A percentile compares a stretch with the other conserved stretches of the same genome.
phyloP scores from a whole-genome alignment of 495 filamentous ascomycete species.

The Penicillium samsonianum region DNA sequence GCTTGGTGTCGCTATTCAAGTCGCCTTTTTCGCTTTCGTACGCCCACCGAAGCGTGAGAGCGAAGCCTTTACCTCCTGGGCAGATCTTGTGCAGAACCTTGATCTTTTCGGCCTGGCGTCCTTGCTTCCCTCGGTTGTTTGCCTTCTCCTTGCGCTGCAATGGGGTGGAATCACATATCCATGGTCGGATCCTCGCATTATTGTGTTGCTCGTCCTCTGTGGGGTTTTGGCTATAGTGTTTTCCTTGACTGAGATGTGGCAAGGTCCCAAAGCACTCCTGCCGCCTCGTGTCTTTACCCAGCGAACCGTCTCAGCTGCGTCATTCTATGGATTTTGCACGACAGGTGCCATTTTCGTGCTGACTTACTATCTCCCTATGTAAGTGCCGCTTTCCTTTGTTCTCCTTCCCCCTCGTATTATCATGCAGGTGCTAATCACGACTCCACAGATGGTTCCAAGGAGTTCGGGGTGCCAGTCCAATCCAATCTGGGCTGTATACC shows the following conservation, averaged over 20 bases:
- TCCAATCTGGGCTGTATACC: constrained; percentile 50
- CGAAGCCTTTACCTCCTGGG: too few species aligned
- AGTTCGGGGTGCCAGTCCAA: constrained; percentile 44
- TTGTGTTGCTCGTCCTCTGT: neutral
- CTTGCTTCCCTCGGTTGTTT: too few species aligned
- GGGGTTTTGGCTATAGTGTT: neutral
- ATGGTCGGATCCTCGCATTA: neutral
- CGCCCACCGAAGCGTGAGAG: too few species aligned
- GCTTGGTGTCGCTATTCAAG: too few species aligned
- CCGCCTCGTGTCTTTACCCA: neutral
- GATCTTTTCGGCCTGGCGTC: too few species aligned
- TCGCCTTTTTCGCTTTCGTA: too few species aligned
- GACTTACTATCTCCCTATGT: constrained; percentile 22
- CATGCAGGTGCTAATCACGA: too few species aligned
- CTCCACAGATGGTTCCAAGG: constrained; percentile 36
- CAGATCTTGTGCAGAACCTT: too few species aligned
- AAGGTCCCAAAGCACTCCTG: neutral
- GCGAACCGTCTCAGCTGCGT: neutral
- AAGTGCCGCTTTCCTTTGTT: too few species aligned
- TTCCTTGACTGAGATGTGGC: neutral
- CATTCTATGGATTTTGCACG: neutral
- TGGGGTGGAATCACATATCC: neutral
- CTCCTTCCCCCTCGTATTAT: too few species aligned
- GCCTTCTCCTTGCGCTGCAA: too few species aligned
- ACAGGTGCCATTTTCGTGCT: neutral